Base-by-base conservation (phyloP, 2,329 filamentous ascomycete species). In the Botrytis galanthina region DNA sequence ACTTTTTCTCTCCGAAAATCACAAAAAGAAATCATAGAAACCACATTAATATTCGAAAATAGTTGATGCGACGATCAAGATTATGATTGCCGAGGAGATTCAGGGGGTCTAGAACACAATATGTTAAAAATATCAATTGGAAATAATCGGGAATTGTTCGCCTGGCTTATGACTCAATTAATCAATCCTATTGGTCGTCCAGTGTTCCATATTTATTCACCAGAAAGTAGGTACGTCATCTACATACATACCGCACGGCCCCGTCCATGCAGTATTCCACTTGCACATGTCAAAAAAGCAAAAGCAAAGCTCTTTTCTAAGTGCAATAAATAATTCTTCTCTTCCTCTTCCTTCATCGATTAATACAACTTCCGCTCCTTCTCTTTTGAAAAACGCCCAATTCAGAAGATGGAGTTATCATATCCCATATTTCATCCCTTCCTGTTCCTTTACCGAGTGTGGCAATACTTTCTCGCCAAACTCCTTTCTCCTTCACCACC, bases 401-500 rank as follows among this genome's bases (percentile, higher is more conserved):
- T 54, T 68, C 9, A 54, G 71, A 75, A 37, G 20, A 78, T 79
- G 77, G 74, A 76, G 35, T 54, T 54, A n/a, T 20, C 14, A 35
- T 44, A 67, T 57, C 85, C 77, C 83, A 83, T 32, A 68, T 76
- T 86, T n/a, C 84, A 88, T 64, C 87, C 87, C 3, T 82, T 93
- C 62, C 81, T 89, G 42, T 90, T 90, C 77, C 73, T 91, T 69
- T 94, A 90, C 81, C 86, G 90, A 75, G 72, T 93, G 44, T 81
- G 90, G 51, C 92, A 94, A 85, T 90, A 86, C 83, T 75, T 92
- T 12, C 83, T 91, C 1, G 85, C 87, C 77, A 86, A 86, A 76
- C 78, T 94, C 46, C 87, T 97, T 70, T 90, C 93, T 0, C 93
- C 93, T 0, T 85, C 83, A 8, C 90, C 93, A 7, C 93, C 93